Conservation (phyloP, 805 yeast species). For the Spathaspora hagerdaliae region DNA sequence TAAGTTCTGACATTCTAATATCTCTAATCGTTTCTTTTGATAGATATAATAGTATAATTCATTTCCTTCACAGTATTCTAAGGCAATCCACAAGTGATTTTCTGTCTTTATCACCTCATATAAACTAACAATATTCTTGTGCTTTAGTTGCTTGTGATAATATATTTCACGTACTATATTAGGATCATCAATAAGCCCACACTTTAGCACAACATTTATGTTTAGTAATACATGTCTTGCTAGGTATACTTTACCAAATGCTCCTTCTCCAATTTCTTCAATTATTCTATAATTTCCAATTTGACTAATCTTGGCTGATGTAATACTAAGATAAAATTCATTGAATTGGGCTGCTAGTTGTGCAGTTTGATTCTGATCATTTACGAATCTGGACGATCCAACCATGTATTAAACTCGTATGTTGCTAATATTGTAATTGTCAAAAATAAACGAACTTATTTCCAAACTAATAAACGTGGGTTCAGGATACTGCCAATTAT, state of each 20-base stretch:
- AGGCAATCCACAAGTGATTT: constrained; percentile 73
- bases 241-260: constrained; percentile 87
- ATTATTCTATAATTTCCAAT: constrained; percentile 79
- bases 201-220: constrained; percentile 75
- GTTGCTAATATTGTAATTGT: no score
- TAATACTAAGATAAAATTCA: constrained; percentile 44
- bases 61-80: constrained; percentile 85
- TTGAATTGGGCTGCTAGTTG: constrained; percentile 64
- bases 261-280: constrained; percentile 82
- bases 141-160: constrained; percentile 79
- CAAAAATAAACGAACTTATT: no score
- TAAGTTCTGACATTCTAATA: constrained; percentile 46
- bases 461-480: no score
- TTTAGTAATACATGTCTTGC: constrained; percentile 76
- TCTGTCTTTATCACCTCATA: constrained; percentile 87
- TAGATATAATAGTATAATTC: constrained; percentile 70
- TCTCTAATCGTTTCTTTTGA: constrained; percentile 45
- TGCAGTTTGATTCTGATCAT: constrained; percentile 42
- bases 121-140: constrained; percentile 76
- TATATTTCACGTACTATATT: constrained; percentile 87
- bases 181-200: constrained; percentile 73
- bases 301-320: constrained; percentile 48
- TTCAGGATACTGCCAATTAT: no score
- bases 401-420: constrained; percentile 10
- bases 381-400: constrained; percentile 10